A percentile compares a stretch with the other conserved stretches of the same genome.
Conservation (phyloP, 2,329 filamentous ascomycete genomes). For the Trichoderma endophyticum region DNA sequence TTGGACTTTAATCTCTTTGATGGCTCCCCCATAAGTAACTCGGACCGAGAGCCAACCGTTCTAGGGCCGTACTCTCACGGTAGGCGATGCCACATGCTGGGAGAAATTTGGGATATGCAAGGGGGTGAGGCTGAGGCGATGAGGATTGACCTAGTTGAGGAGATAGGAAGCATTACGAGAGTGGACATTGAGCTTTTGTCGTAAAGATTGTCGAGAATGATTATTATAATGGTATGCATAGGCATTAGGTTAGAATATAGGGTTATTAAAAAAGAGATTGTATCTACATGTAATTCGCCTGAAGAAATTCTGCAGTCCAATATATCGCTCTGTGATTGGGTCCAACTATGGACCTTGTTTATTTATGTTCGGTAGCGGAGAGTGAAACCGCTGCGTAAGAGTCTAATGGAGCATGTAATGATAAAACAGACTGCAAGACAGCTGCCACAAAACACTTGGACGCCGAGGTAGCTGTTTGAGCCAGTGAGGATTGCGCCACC, state of each 20-base stretch:
- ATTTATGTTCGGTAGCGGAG: neutral
- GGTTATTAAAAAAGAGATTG: neutral
- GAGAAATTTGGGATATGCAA: constrained; percentile 16
- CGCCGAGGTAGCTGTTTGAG: neutral
- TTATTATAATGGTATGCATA: neutral
- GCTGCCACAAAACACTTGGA: neutral
- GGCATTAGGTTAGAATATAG: neutral
- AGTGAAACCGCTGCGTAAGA: neutral
- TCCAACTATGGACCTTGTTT: neutral
- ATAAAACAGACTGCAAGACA: neutral
- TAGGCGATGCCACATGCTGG: neutral
- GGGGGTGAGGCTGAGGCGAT: constrained; percentile 25
- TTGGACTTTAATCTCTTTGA: constrained; percentile 16
- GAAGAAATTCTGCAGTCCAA: neutral
- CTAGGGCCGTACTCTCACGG: neutral
- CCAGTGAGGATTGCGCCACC: neutral
- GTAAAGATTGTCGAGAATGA: neutral
- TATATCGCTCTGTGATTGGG: neutral
- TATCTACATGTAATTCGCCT: neutral
- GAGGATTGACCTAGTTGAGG: constrained; percentile 34
- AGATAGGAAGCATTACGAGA: constrained; percentile 35
- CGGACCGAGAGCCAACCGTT: neutral
- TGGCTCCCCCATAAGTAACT: neutral
- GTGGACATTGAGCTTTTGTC: constrained; percentile 37
- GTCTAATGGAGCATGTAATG: neutral